Evolutionary conservation across 176 grass and related monocot species (phyloP).

Genomic region (Elymus sibiricus): DNA sequence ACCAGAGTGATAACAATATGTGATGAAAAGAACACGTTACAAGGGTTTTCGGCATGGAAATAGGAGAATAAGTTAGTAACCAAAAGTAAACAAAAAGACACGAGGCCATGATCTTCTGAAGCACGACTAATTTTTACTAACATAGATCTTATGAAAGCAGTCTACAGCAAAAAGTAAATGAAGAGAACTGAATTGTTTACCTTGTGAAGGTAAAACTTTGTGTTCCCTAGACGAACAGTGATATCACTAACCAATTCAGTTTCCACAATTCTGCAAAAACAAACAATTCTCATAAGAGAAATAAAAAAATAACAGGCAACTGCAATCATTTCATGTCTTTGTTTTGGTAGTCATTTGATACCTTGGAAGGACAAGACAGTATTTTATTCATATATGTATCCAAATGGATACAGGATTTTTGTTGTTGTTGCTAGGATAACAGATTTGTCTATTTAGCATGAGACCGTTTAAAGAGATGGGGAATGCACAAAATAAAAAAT

Average conservation of each 20-base stretch:
- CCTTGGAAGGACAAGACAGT: background rate
- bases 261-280: slow-evolving; percentile 66
- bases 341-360: background rate
- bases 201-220: slow-evolving; percentile 94
- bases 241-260: slow-evolving; percentile 74
- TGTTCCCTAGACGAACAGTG: slow-evolving; percentile 63
- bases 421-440: background rate
- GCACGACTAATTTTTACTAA: background rate
- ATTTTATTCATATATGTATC: background rate
- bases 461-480: background rate
- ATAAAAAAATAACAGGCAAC: background rate
- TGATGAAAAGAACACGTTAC: too few relatives aligned
- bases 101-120: background rate
- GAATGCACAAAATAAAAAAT: slow-evolving; percentile 1
- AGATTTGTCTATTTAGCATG: background rate
- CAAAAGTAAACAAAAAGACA: background rate
- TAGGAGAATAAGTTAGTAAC: background rate
- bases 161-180: background rate
- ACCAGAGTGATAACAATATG: background rate
- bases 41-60: background rate
- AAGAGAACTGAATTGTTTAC: slow-evolving; percentile 37
- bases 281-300: slow-evolving; percentile 14
- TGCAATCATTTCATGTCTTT: background rate
- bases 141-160: background rate
- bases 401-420: background rate